phyloP scores from a whole-genome alignment of 768 basidiomycete genomes.

The Lanmaoa pseudosensibilis region DNA sequence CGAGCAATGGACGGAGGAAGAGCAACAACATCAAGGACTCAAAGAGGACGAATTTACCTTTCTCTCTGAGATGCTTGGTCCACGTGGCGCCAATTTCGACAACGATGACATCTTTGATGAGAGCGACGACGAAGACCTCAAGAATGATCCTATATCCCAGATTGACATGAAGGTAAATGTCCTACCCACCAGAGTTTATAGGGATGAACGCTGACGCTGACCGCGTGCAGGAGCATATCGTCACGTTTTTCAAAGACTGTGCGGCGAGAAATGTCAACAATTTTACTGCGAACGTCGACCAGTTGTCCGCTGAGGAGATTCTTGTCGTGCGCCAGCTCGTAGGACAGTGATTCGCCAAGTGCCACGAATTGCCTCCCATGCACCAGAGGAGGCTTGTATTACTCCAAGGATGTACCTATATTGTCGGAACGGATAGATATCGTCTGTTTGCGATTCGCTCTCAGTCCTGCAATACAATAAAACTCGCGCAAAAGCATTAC shows the following conservation, averaged over 20 bases:
- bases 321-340: constrained; percentile 59
- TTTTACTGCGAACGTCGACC: constrained; percentile 62
- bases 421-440: background rate
- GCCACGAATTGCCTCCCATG: background rate
- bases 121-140: constrained; percentile 84
- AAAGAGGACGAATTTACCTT: constrained; percentile 80
- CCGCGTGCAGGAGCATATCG: constrained; percentile 57
- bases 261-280: constrained; percentile 59
- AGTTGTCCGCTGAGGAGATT: constrained; percentile 70
- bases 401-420: constrained; percentile 10
- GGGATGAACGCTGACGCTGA: background rate
- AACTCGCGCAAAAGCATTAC: background rate
- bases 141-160: constrained; percentile 80
- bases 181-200: constrained; percentile 16
- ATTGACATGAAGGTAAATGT: constrained; percentile 71
- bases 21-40: constrained; percentile 54
- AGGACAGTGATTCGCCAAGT: constrained; percentile 19
- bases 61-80: constrained; percentile 81
- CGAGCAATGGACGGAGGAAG: constrained; percentile 95
- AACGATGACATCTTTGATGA: constrained; percentile 75
- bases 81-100: constrained; percentile 70
- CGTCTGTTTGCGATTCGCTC: background rate
- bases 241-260: constrained; percentile 68
- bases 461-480: too few species aligned
- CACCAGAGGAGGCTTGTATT: constrained; percentile 4